Percentiles rank a stretch among this genome's conserved stretches.
Evolutionary conservation across 2,329 filamentous ascomycete species (phyloP).

Genomic region (Fusarium oxysporum): DNA sequence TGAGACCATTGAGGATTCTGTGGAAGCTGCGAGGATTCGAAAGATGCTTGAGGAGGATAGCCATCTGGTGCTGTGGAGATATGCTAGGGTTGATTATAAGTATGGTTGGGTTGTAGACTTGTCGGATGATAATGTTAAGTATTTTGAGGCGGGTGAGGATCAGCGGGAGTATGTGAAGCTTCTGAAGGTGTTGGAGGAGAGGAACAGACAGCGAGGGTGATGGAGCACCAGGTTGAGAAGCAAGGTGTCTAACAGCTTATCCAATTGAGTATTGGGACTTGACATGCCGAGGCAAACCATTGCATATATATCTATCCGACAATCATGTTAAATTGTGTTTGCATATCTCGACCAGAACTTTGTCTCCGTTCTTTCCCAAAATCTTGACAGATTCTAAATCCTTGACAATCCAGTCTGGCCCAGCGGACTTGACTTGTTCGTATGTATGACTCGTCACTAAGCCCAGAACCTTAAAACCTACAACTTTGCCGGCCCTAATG

Average conservation of each 20-base stretch:
- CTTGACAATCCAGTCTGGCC: no score
- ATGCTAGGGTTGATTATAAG: background rate
- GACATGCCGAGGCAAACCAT: accelerated
- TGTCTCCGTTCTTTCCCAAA: accelerated
- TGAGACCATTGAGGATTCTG: background rate
- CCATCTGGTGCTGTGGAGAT: constrained; percentile 2
- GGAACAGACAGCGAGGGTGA: accelerated
- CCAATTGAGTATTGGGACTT: accelerated
- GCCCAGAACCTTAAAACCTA: no score
- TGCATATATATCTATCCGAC: accelerated
- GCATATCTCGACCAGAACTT: accelerated
- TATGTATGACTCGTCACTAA: background rate
- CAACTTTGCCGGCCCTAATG: no score
- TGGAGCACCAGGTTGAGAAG: accelerated
- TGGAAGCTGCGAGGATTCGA: background rate
- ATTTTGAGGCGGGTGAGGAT: background rate
- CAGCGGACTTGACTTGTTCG: no score
- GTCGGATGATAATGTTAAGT: background rate
- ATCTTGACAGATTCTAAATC: background rate
- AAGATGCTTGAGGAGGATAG: background rate
- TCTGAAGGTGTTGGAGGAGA: background rate
- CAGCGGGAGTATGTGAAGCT: background rate
- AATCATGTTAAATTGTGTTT: accelerated
- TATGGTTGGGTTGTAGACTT: background rate
- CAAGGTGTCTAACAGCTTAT: background rate